A percentile compares a stretch with the other conserved stretches of the same genome.
phyloP scores from a whole-genome alignment of 2,329 filamentous ascomycete genomes.

The Hypoxylon sp. region DNA sequence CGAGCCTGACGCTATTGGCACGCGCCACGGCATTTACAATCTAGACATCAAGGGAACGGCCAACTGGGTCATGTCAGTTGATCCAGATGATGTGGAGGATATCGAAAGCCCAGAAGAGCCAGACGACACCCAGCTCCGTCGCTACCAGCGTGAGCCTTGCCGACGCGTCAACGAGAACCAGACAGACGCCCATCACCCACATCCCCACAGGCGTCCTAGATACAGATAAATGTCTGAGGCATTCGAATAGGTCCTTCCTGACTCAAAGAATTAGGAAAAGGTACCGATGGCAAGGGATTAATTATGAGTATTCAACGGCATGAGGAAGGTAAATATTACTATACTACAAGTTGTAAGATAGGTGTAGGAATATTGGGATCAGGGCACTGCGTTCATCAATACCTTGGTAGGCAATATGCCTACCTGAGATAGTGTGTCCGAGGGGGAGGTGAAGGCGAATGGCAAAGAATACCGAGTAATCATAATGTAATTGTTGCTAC shows the following conservation, averaged over 20 bases:
- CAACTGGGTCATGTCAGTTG: not conserved
- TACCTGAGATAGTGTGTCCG: not conserved
- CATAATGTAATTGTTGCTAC: not conserved
- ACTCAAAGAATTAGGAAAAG: not conserved
- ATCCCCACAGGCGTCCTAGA: not conserved
- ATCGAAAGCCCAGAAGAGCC: not conserved
- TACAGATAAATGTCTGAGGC: not conserved
- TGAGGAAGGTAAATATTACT: not conserved
- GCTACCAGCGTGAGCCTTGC: not conserved
- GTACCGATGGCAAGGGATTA: not conserved
- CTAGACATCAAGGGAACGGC: not conserved
- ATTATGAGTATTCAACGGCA: not conserved
- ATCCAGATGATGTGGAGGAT: not conserved
- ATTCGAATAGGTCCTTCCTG: not conserved
- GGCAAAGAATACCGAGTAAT: not conserved
- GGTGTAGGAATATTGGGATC: not conserved
- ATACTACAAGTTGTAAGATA: not conserved
- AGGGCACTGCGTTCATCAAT: too few species aligned
- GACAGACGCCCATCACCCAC: not conserved
- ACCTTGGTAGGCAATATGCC: not conserved
- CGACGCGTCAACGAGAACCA: not conserved
- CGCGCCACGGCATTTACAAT: not conserved
- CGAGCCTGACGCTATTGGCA: not conserved
- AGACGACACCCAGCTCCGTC: not conserved
- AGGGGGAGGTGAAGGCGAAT: not conserved